Base-by-base conservation (phyloP, 495 filamentous ascomycete species). In the Cryomyces antarcticus region DNA sequence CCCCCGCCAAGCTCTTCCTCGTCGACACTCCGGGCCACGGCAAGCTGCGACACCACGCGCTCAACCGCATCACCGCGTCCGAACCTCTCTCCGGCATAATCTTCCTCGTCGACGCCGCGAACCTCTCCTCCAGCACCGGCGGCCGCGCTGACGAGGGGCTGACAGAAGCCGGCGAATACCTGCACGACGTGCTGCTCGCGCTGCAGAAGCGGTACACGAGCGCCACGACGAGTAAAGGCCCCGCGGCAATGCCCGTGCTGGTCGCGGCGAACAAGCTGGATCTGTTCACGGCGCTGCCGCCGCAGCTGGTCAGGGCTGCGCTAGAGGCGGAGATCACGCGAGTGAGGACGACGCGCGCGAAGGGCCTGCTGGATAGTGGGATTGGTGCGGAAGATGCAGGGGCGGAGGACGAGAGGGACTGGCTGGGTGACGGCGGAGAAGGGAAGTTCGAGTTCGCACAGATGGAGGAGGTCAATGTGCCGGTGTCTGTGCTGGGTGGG, bases 241-340 rank as follows among this genome's bases (percentile, higher is more conserved):
- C 74, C 0, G 59, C 68, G 11, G 69, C 73, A 13, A 67, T 92
- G 29, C 73, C 80, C 0, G 71, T 97, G 3, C 61, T 96, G 13
- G 61, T 97, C 34, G 87, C 82, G 4, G 87, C 86, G 33, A 96
- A 96, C 57, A 97, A 97, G 66, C 67, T 86, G 41, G 89, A 97
- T 58, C 63, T 96, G 9, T 97, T 97, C 57, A 96, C 89, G 0
- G 87, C 89, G 7, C 62, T 94, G 38, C 89, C 89, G 0, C 74
- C 82, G 1, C 66, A 70, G 2, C 67, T 93, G 30, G 84, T 95
- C 27, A 76, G 73, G 54, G 71, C 66, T 43, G 70, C 69, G 39
- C 62, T 97, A 7, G 88, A 96, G 57, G 65, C 66, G 24, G 92
- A 95, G 59, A 77, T 96, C 47, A 74, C 78, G 11, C 69, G 79